Conservation (phyloP, 108 stramenopile species). For the Fragilaria radians region DNA sequence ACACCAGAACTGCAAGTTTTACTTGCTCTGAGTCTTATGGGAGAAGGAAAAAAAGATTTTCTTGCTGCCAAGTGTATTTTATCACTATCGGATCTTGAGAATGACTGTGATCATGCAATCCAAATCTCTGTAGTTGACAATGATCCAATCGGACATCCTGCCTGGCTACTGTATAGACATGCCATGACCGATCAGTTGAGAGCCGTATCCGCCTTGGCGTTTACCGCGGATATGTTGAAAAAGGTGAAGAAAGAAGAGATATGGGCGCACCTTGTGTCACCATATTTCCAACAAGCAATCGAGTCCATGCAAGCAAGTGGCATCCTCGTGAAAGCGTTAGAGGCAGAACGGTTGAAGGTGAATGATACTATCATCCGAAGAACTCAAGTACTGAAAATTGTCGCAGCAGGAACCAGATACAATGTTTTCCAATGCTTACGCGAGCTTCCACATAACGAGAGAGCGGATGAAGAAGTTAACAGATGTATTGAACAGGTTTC, state of each 20-base stretch:
- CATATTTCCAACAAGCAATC: slow-evolving; percentile 9
- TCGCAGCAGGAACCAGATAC: not conserved
- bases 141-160: slow-evolving; percentile 11
- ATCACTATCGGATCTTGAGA: slow-evolving; percentile 30
- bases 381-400: slow-evolving; percentile 1
- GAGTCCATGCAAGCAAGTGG: slow-evolving; percentile 13
- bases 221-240: slow-evolving; percentile 49
- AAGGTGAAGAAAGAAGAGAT: slow-evolving; percentile 28
- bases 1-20: slow-evolving; percentile 61
- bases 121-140: slow-evolving; percentile 18
- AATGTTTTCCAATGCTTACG: not conserved
- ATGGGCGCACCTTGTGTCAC: slow-evolving; percentile 24
- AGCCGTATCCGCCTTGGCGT: slow-evolving; percentile 40
- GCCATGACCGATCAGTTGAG: slow-evolving; percentile 39
- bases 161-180: slow-evolving; percentile 42
- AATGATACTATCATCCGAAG: not conserved
- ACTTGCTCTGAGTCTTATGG: slow-evolving; percentile 46
- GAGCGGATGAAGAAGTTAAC: not conserved
- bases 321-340: not conserved
- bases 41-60: slow-evolving; percentile 57
- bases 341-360: not conserved
- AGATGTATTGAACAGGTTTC: not conserved
- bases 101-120: slow-evolving; percentile 10
- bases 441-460: not conserved
- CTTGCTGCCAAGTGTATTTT: slow-evolving; percentile 56